Evolutionary conservation across 2,329 filamentous ascomycete genomes (phyloP).

Genomic region (Colletotrichum noveboracense): DNA sequence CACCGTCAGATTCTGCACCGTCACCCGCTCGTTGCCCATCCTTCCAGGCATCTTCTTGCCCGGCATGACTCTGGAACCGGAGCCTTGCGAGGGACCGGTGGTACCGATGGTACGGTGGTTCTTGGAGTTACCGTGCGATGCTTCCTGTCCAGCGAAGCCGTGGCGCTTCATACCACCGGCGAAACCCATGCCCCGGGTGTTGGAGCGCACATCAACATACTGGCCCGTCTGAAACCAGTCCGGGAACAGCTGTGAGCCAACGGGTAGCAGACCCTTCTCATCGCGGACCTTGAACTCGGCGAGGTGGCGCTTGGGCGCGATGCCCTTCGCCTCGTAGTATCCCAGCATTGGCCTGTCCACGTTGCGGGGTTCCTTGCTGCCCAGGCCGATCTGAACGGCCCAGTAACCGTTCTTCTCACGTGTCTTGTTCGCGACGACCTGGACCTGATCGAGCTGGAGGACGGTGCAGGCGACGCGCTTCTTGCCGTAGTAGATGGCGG

Average conservation of each 20-base stretch:
- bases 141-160: constrained; percentile 86
- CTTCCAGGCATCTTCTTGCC: constrained; percentile 98
- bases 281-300: constrained; percentile 86
- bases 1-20: constrained; percentile 89
- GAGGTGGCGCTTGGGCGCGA: constrained; percentile 84
- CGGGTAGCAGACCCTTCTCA: constrained; percentile 72
- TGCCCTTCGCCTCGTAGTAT: constrained; percentile 82
- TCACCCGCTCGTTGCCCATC: constrained; percentile 90
- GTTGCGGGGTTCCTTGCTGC: constrained; percentile 75
- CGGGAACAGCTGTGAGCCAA: constrained; percentile 80
- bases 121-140: constrained; percentile 93
- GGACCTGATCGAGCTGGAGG: constrained; percentile 89
- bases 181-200: constrained; percentile 89
- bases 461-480: constrained; percentile 86
- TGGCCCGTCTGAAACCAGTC: constrained; percentile 92
- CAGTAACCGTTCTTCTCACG: constrained; percentile 84
- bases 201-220: constrained; percentile 83
- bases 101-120: constrained; percentile 94
- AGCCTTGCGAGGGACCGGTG: constrained; percentile 86
- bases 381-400: constrained; percentile 88
- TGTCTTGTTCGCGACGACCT: constrained; percentile 89
- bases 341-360: constrained; percentile 84
- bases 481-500: constrained; percentile 82
- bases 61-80: constrained; percentile 88
- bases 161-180: constrained; percentile 98